Evolutionary conservation across 805 yeast species (phyloP).

Genomic region (Candida ponderosae): DNA sequence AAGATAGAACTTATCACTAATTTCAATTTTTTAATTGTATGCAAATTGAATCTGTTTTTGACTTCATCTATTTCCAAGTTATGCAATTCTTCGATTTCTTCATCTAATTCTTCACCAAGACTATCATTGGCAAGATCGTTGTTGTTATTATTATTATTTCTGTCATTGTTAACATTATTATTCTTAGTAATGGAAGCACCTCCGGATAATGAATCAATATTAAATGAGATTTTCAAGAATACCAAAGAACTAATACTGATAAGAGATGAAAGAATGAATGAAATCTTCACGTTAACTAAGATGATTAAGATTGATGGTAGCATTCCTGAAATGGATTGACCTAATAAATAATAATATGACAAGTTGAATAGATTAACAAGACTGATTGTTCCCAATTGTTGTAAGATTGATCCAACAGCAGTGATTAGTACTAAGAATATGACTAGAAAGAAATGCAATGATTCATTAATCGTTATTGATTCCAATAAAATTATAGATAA

Average conservation of each 20-base stretch:
- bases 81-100: background rate
- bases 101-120: background rate
- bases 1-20: background rate
- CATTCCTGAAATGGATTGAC: conserved; percentile 93
- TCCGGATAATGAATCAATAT: background rate
- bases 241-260: background rate
- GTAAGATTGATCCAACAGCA: conserved; percentile 68
- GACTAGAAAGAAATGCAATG: conserved; percentile 34
- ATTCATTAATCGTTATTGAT: conserved; percentile 14
- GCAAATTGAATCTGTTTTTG: background rate
- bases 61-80: background rate
- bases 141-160: too few relatives aligned
- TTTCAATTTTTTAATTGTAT: background rate
- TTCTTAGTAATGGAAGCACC: background rate
- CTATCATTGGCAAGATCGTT: background rate
- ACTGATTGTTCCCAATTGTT: conserved; percentile 90
- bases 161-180: too few relatives aligned
- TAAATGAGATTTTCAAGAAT: background rate
- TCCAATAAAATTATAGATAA: conserved; percentile 28
- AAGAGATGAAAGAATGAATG: background rate
- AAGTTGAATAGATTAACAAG: conserved; percentile 71
- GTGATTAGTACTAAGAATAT: conserved; percentile 59
- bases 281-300: conserved; percentile 8
- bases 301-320: conserved; percentile 72
- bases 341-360: conserved; percentile 81